Evolutionary conservation across 495 filamentous ascomycete species (phyloP).

Genomic region (Aspergillus haitiensis): DNA sequence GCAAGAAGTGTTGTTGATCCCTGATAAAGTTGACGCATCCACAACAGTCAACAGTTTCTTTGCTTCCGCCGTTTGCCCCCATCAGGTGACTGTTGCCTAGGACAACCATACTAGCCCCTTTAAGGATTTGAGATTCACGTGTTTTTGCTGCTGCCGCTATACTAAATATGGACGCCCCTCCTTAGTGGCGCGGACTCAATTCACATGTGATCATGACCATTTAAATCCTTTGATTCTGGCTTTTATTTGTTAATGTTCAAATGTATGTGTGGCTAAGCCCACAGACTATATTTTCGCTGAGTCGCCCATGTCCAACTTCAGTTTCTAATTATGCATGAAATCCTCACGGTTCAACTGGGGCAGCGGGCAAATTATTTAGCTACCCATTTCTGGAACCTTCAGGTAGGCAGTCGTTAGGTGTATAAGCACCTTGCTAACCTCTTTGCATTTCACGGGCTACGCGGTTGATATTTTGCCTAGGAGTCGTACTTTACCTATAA

Average conservation of each 20-base stretch:
- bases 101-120: slow-evolving; percentile 28
- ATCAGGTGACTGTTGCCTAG: slow-evolving; percentile 44
- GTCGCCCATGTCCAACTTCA: neutral
- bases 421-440: too few species aligned
- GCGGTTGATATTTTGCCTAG: slow-evolving; percentile 29
- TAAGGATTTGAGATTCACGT: slow-evolving; percentile 9
- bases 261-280: slow-evolving; percentile 16
- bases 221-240: neutral
- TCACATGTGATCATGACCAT: neutral
- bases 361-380: slow-evolving; percentile 90
- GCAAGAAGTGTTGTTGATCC: slow-evolving; percentile 17
- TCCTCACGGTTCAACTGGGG: slow-evolving; percentile 90
- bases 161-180: neutral
- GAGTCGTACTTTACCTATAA: slow-evolving; percentile 98
- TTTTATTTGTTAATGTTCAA: neutral
- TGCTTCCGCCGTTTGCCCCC: slow-evolving; percentile 35
- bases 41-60: slow-evolving; percentile 23
- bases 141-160: neutral
- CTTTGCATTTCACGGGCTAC: neutral
- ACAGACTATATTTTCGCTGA: slow-evolving; percentile 5
- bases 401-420: slow-evolving; percentile 47
- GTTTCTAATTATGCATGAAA: slow-evolving; percentile 76
- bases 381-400: slow-evolving; percentile 98
- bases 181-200: neutral
- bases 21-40: slow-evolving; percentile 36